Base-by-base conservation (phyloP, 164 flowering plant genomes). In the Aristolochia californica region DNA sequence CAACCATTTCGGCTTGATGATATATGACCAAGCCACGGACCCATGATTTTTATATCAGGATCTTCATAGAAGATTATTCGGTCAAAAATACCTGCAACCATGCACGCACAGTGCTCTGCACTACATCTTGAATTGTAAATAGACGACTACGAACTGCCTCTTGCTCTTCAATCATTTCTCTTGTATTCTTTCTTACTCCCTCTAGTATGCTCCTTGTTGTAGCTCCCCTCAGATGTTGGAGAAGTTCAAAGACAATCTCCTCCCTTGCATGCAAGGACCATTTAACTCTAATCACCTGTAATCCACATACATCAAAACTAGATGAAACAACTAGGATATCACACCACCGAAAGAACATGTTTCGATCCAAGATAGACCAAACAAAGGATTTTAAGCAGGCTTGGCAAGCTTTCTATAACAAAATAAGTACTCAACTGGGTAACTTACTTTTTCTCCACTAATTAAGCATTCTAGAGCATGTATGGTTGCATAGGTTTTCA, bases 201-300 rank as follows among this genome's bases (percentile, higher is more conserved):
- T 85, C 95, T 45, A 93, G 63, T 67, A 87, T 56, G 53, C n/a
- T 54, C 62, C 70, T 81, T 7, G 87, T 58, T 44, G 63, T 72
- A 63, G 62, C 69, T 51, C 96, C 94, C 66, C 69, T 81, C 63
- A 93, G 61, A 67, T 87, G 91, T 55, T 83, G 96, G 43, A 82
- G 79, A 69, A 91, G 97, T 77, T 91, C 97, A 72, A 81, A 91
- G 13, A 88, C 70, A 47, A 91, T 91, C 70, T 91, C 98, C 64
- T 91, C 98, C 60, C 98, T 91, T 16, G 98, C 98, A 75, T 91
- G 98, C 8, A 93, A 81, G 1, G 95, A 88, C 98, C 98, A 93
- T 66, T 93, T 88, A 48, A 88, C 97, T 70, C 99, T 75, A 55
- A 89, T 89, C 44, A 88, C 98, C 97, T 86, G 26, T 16, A 11